Conservation (phyloP, 805 yeast species). For the Ogataea nonfermentans region DNA sequence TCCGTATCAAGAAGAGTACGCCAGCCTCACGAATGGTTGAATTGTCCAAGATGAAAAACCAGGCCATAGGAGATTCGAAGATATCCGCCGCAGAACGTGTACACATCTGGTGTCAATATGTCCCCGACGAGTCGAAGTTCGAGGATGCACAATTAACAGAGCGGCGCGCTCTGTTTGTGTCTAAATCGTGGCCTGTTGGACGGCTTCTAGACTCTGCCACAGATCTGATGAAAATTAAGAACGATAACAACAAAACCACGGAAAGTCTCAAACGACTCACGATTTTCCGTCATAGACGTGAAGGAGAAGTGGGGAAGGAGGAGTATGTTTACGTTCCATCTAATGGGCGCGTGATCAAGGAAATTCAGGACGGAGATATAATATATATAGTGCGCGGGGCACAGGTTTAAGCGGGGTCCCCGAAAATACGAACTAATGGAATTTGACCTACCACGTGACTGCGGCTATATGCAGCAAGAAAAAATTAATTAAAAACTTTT, state of each 20-base stretch:
- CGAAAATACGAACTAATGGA: not conserved
- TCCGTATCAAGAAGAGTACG: slow-evolving; percentile 11
- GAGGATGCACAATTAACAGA: slow-evolving; percentile 12
- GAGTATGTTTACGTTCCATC: slow-evolving; percentile 35
- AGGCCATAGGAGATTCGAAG: slow-evolving; percentile 52
- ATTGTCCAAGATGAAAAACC: slow-evolving; percentile 40
- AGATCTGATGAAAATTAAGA: slow-evolving; percentile 44
- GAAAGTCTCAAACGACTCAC: slow-evolving; percentile 43
- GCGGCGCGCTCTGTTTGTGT: slow-evolving; percentile 43
- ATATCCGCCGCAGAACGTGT: slow-evolving; percentile 44
- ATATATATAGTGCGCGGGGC: slow-evolving; percentile 54
- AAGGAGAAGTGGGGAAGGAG: slow-evolving; percentile 29
- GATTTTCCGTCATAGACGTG: slow-evolving; percentile 40
- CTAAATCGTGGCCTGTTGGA: slow-evolving; percentile 60
- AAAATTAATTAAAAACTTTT: slow-evolving; percentile 6
- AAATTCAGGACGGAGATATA: slow-evolving; percentile 48
- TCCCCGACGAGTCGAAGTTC: slow-evolving; percentile 31
- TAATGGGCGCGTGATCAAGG: slow-evolving; percentile 39
- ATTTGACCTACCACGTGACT: no score
- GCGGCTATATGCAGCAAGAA: no score
- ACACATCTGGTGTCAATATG: slow-evolving; percentile 46
- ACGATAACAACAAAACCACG: slow-evolving; percentile 46
- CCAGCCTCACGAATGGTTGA: slow-evolving; percentile 33
- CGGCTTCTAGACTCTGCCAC: slow-evolving; percentile 54
- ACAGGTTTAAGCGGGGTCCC: slow-evolving; percentile 5